These are phyloP conservation scores for Cercophora sp. DNA, from an alignment of 495 filamentous ascomycete species.

Conservation along the genomic window DNA sequence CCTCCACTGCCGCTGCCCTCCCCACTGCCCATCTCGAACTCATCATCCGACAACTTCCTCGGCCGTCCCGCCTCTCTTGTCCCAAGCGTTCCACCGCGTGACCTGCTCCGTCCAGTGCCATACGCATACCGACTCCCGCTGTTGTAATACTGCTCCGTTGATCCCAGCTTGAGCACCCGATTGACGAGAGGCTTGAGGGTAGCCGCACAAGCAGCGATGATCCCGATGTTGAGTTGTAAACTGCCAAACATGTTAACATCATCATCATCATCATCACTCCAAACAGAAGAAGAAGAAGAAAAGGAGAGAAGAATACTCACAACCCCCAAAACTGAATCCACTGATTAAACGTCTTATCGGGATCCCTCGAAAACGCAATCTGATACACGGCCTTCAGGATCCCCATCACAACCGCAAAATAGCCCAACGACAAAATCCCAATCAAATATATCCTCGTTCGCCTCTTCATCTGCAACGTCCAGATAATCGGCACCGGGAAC, in stretches of 20 bases:
- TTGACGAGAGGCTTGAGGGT: constrained; percentile 18
- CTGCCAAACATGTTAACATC: too few relatives aligned
- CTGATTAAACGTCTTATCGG: constrained; percentile 16
- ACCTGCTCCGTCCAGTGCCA: too few relatives aligned
- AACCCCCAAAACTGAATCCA: constrained; percentile 14
- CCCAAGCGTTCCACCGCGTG: neutral
- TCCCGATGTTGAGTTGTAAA: constrained; percentile 18
- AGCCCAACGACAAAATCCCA: constrained; percentile 17
- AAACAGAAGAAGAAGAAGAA: neutral
- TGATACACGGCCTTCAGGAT: constrained; percentile 18
- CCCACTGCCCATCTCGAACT: neutral
- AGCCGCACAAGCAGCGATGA: constrained; percentile 21
- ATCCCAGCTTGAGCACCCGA: constrained; percentile 12
- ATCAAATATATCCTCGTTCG: constrained; percentile 13
- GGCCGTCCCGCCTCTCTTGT: neutral
- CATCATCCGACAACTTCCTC: neutral
- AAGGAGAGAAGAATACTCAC: constrained; percentile 3
- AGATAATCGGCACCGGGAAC: constrained; percentile 19
- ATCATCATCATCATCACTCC: neutral
- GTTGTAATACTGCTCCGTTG: neutral
- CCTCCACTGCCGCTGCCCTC: neutral
- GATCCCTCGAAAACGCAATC: constrained; percentile 6
- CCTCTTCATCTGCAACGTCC: constrained; percentile 16
- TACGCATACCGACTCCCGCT: too few relatives aligned
- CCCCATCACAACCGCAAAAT: constrained; percentile 17